These are phyloP conservation scores for Fusarium armeniacum DNA, from an alignment of 2,329 filamentous ascomycete genomes.

Conservation along the genomic window DNA sequence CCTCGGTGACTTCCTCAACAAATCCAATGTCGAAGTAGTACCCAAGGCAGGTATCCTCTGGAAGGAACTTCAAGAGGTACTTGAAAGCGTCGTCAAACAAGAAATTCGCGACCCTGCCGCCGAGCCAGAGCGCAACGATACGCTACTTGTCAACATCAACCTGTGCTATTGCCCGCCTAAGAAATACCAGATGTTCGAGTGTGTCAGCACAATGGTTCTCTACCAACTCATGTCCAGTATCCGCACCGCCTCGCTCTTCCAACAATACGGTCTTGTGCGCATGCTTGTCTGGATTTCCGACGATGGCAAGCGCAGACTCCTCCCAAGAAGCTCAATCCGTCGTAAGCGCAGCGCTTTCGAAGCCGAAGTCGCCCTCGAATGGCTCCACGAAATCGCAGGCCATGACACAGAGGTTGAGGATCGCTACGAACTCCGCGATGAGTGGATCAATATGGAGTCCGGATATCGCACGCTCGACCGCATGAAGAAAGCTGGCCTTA, in stretches of 20 bases:
- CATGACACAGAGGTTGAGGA: slow-evolving; percentile 52
- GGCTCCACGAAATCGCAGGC: slow-evolving; percentile 70
- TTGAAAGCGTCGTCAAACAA: slow-evolving; percentile 70
- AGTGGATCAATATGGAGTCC: slow-evolving; percentile 63
- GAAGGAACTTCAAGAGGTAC: slow-evolving; percentile 68
- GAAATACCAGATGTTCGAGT: slow-evolving; percentile 66
- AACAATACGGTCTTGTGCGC: slow-evolving; percentile 82
- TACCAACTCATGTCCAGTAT: slow-evolving; percentile 74
- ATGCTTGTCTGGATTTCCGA: slow-evolving; percentile 81
- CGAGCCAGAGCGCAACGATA: slow-evolving; percentile 72
- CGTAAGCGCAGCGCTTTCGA: slow-evolving; percentile 71
- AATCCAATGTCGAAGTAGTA: slow-evolving; percentile 64
- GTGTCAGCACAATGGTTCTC: slow-evolving; percentile 69
- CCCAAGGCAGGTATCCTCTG: slow-evolving; percentile 71
- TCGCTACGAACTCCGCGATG: slow-evolving; percentile 60
- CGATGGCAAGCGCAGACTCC: slow-evolving; percentile 67
- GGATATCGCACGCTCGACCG: slow-evolving; percentile 55
- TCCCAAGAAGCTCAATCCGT: slow-evolving; percentile 71
- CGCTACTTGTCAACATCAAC: slow-evolving; percentile 80
- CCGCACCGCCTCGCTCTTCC: slow-evolving; percentile 71
- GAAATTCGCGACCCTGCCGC: slow-evolving; percentile 55
- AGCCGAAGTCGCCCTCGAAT: slow-evolving; percentile 72
- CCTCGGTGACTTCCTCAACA: slow-evolving; percentile 69
- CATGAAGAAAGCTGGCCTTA: slow-evolving; percentile 62
- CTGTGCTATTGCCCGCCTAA: slow-evolving; percentile 68